These are phyloP conservation scores for Sordariomycetes sp. DNA, from an alignment of 2,329 filamentous ascomycete species.

Conservation along the genomic window DNA sequence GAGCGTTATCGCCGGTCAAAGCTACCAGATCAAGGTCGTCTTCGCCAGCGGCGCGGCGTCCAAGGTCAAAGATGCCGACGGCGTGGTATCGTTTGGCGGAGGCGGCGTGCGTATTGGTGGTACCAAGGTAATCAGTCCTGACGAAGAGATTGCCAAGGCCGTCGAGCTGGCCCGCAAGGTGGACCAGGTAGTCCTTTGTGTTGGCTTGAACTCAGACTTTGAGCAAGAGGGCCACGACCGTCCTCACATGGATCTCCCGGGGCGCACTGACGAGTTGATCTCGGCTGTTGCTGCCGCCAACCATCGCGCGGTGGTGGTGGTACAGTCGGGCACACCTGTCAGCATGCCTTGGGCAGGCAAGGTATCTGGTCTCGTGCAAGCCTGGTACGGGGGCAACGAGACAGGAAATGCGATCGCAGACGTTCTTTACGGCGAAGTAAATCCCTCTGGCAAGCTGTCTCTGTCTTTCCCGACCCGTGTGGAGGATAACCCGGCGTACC, in stretches of 20 bases:
- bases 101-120: constrained; percentile 10
- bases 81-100: constrained; percentile 7
- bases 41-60: constrained; percentile 7
- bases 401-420: constrained; percentile 11
- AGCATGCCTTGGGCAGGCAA: constrained; percentile 15
- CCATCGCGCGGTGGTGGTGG: constrained; percentile 46
- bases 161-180: constrained; percentile 35
- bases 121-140: constrained; percentile 3
- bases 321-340: constrained; percentile 51
- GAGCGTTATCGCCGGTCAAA: constrained; percentile 3
- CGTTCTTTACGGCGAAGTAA: constrained; percentile 7
- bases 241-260: constrained; percentile 59
- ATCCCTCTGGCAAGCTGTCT: constrained; percentile 47
- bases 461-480: constrained; percentile 52
- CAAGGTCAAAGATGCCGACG: constrained; percentile 5
- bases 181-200: constrained; percentile 42
- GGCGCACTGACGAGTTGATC: constrained; percentile 45
- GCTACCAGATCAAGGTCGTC: constrained; percentile 7
- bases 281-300: constrained; percentile 43
- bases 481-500: constrained; percentile 58
- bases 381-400: constrained; percentile 10
- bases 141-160: constrained; percentile 7
- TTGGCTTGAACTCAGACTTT: constrained; percentile 40
- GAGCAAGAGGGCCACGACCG: constrained; percentile 50
- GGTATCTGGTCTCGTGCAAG: constrained; percentile 25